These are phyloP conservation scores for Vigna trinervia DNA, from an alignment of 306 rosid genomes.

Conservation along the genomic window DNA sequence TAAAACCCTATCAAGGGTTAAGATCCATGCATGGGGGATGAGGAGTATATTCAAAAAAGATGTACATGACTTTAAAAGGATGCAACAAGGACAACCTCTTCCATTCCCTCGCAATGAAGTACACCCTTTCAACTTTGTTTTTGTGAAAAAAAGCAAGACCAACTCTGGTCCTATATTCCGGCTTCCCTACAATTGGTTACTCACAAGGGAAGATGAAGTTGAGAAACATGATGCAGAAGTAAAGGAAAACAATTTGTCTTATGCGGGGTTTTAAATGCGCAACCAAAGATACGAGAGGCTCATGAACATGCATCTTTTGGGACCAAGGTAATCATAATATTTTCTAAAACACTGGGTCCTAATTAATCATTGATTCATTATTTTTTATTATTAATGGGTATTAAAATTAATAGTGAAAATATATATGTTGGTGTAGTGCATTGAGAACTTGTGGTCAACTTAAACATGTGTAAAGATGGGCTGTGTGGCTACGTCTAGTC, in stretches of 20 bases:
- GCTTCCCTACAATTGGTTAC: constrained; percentile 17
- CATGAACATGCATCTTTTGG: background rate
- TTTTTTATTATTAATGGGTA: too few species aligned
- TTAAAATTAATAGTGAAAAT: background rate
- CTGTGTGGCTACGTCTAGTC: too few species aligned
- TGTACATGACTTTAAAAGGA: background rate
- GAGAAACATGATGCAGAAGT: background rate
- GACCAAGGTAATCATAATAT: background rate
- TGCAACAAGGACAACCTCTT: background rate
- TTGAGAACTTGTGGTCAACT: too few species aligned
- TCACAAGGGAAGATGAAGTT: background rate
- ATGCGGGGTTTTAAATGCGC: background rate
- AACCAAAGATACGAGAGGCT: background rate
- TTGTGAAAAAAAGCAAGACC: background rate
- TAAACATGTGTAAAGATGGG: too few species aligned
- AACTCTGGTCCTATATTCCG: background rate
- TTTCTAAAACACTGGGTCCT: background rate
- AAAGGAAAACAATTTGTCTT: background rate
- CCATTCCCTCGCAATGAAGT: background rate
- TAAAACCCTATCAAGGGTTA: background rate
- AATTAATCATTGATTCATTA: too few species aligned
- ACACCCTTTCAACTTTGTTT: background rate
- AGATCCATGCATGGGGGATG: background rate
- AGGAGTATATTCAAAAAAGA: background rate
- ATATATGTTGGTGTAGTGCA: too few species aligned